Evolutionary conservation across 2,329 filamentous ascomycete species (phyloP).

Genomic region (Microcyclosporella mali): DNA sequence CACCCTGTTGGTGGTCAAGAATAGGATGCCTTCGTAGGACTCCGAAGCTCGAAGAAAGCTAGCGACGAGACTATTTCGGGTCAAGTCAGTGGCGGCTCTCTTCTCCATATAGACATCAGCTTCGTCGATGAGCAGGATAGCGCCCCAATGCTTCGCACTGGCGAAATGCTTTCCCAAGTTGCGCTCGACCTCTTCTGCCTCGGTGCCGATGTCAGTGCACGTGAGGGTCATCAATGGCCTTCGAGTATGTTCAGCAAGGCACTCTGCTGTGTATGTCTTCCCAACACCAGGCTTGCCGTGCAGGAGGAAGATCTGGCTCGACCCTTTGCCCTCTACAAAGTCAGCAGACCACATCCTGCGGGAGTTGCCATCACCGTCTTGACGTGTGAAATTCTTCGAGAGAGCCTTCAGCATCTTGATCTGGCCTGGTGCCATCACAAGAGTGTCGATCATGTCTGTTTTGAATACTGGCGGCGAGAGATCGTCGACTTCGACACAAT

Average conservation of each 20-base stretch:
- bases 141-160: slow-evolving; percentile 47
- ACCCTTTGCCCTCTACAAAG: background rate
- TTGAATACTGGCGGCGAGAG: no score
- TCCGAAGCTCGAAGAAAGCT: slow-evolving; percentile 35
- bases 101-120: slow-evolving; percentile 42
- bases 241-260: slow-evolving; percentile 46
- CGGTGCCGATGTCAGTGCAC: background rate
- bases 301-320: slow-evolving; percentile 40
- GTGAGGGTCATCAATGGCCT: background rate
- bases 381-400: no score
- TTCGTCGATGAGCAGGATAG: slow-evolving; percentile 48
- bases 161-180: slow-evolving; percentile 18
- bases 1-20: slow-evolving; percentile 43
- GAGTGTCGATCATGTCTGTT: no score
- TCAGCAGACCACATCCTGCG: background rate
- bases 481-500: no score
- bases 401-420: no score
- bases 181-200: background rate
- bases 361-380: no score
- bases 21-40: slow-evolving; percentile 39
- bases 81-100: slow-evolving; percentile 36
- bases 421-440: no score
- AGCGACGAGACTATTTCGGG: slow-evolving; percentile 43
- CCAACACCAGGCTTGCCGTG: slow-evolving; percentile 46
- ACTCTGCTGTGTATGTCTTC: slow-evolving; percentile 49